Percentiles rank a stretch among this genome's conserved stretches.
Conservation (phyloP, 2,329 filamentous ascomycete genomes). For the Chaetomium strumarium region DNA sequence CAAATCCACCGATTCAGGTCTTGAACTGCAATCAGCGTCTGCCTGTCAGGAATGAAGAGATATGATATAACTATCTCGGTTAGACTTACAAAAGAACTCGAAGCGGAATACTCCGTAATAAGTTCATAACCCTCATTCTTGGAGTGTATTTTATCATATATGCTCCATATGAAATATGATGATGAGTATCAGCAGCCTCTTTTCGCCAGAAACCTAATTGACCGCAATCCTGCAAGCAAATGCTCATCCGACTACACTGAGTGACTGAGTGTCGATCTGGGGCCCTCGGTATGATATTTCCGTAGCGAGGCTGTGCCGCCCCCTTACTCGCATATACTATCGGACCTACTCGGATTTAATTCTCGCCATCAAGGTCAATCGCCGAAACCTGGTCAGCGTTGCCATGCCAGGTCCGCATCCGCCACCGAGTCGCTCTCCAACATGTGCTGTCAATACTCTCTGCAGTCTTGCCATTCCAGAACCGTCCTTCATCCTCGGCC, state of each 20-base stretch:
- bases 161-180: too few relatives aligned
- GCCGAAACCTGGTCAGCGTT: not conserved
- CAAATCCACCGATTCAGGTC: not conserved
- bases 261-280: not conserved
- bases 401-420: not conserved
- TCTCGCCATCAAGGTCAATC: not conserved
- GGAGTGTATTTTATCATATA: too few relatives aligned
- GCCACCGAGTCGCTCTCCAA: not conserved
- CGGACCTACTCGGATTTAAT: constrained; percentile 8
- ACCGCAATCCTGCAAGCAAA: too few relatives aligned
- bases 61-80: not conserved
- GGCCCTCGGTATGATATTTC: not conserved
- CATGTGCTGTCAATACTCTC: not conserved
- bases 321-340: constrained; percentile 1
- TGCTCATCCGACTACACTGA: not conserved
- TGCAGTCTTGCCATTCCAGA: not conserved
- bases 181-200: too few relatives aligned
- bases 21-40: not conserved
- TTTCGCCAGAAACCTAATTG: too few relatives aligned
- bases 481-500: not conserved
- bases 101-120: too few relatives aligned
- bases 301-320: not conserved
- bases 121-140: too few relatives aligned
- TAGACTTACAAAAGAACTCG: too few relatives aligned
- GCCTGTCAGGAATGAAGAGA: not conserved